Evolutionary conservation across 1,284 basidiomycete genomes (phyloP).

Genomic region (Melanopsichium pennsylvanicum): DNA sequence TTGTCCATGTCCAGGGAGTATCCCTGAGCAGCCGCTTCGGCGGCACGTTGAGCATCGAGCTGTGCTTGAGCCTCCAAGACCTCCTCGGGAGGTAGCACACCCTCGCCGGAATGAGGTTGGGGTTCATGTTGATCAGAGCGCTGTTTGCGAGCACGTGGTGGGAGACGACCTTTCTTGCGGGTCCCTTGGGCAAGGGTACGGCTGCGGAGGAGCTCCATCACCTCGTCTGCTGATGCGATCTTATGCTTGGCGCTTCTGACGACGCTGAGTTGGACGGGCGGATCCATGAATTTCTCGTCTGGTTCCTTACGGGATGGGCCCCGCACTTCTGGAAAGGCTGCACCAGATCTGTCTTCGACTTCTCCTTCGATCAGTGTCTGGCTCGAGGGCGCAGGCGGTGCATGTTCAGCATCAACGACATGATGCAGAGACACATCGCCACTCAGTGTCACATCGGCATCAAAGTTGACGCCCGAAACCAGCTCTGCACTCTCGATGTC

Average conservation of each 20-base stretch:
- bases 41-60: slow-evolving; percentile 38
- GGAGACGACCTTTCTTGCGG: slow-evolving; percentile 23
- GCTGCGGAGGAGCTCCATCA: slow-evolving; percentile 32
- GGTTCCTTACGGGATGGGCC: not conserved
- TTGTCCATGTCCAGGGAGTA: slow-evolving; percentile 42
- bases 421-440: slow-evolving; percentile 2
- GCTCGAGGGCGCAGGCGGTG: slow-evolving; percentile 23
- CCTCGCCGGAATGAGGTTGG: not conserved
- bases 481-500: not conserved
- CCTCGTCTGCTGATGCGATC: slow-evolving; percentile 31
- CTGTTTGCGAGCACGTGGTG: slow-evolving; percentile 35
- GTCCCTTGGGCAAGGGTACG: slow-evolving; percentile 21
- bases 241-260: slow-evolving; percentile 5
- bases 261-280: not conserved
- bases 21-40: slow-evolving; percentile 40
- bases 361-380: slow-evolving; percentile 37
- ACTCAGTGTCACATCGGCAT: slow-evolving; percentile 31
- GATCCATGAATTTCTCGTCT: not conserved
- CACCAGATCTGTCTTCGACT: not conserved
- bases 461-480: slow-evolving; percentile 3
- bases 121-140: slow-evolving; percentile 14
- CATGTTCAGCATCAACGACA: not conserved
- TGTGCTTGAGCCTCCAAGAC: slow-evolving; percentile 39
- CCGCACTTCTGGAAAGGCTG: slow-evolving; percentile 6
- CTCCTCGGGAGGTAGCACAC: slow-evolving; percentile 26